Evolutionary conservation across 352 stramenopile genomes (phyloP).

Genomic region (Phytophthora chlamydospora): DNA sequence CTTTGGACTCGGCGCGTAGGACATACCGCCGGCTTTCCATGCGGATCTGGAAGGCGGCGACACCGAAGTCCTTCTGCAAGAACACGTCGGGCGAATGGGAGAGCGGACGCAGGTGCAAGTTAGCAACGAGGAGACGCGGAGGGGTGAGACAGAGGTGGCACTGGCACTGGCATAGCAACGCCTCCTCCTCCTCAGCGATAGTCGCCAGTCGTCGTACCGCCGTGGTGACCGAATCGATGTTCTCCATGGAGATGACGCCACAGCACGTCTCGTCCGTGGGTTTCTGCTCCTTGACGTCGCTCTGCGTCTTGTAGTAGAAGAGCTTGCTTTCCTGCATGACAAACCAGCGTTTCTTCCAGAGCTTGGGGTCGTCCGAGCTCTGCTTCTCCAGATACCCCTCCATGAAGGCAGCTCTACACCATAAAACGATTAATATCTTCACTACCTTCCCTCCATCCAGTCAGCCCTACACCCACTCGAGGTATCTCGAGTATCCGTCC

Average conservation of each 20-base stretch:
- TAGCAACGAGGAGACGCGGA: constrained; percentile 25
- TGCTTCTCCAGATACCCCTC: constrained; percentile 86
- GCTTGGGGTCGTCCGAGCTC: constrained; percentile 66
- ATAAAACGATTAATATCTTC: constrained; percentile 2
- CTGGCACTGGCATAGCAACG: not conserved
- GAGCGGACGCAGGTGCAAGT: constrained; percentile 27
- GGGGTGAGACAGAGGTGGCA: constrained; percentile 23
- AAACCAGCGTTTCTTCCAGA: constrained; percentile 87
- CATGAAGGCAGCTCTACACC: constrained; percentile 67
- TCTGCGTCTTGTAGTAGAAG: constrained; percentile 79
- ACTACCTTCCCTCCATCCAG: not conserved
- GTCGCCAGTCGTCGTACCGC: constrained; percentile 51
- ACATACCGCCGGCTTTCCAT: constrained; percentile 79
- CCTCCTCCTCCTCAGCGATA: constrained; percentile 15
- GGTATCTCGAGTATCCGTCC: constrained; percentile 66
- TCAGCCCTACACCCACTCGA: constrained; percentile 45
- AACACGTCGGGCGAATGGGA: constrained; percentile 11
- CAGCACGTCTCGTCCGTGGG: constrained; percentile 64
- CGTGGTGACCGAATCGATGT: constrained; percentile 85
- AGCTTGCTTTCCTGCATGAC: constrained; percentile 87
- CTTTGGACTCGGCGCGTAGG: constrained; percentile 81
- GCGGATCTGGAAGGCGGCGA: constrained; percentile 84
- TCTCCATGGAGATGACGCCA: constrained; percentile 80
- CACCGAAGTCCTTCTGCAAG: constrained; percentile 83
- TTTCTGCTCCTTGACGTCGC: constrained; percentile 64